Evolutionary conservation across 2,329 filamentous ascomycete species (phyloP).

Genomic region (Leptographium wingfieldii): DNA sequence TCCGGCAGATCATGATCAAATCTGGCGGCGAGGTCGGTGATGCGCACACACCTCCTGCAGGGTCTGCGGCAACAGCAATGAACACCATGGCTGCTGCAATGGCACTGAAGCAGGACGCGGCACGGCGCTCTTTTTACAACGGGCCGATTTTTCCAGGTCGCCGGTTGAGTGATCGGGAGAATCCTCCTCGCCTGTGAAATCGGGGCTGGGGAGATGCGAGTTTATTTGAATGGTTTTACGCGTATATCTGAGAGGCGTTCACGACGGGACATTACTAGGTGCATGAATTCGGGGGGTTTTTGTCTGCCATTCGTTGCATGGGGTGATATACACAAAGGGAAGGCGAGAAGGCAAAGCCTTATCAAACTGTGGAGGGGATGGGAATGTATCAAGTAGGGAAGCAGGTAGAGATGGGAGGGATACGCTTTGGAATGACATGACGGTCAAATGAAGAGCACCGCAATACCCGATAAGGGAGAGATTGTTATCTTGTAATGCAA

Average conservation of each 20-base stretch:
- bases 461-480: background rate
- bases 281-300: background rate
- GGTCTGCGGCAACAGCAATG: background rate
- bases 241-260: background rate
- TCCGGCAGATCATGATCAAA: conserved; percentile 9
- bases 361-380: background rate
- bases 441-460: background rate
- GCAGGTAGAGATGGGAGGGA: background rate
- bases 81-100: background rate
- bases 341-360: background rate
- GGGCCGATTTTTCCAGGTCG: conserved; percentile 1
- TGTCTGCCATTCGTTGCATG: background rate
- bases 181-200: conserved; percentile 9
- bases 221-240: background rate
- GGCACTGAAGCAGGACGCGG: background rate
- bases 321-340: background rate
- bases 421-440: background rate
- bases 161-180: conserved; percentile 11
- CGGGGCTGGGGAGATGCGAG: too few relatives aligned
- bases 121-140: background rate
- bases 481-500: too few relatives aligned
- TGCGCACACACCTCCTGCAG: background rate
- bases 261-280: background rate
- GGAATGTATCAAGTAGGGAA: too few relatives aligned
- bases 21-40: conserved; percentile 5